Percentiles rank a stretch among this genome's conserved stretches.
Evolutionary conservation across 192 early-diverging fungal species (phyloP).

Genomic region (Dispira parvispora): DNA sequence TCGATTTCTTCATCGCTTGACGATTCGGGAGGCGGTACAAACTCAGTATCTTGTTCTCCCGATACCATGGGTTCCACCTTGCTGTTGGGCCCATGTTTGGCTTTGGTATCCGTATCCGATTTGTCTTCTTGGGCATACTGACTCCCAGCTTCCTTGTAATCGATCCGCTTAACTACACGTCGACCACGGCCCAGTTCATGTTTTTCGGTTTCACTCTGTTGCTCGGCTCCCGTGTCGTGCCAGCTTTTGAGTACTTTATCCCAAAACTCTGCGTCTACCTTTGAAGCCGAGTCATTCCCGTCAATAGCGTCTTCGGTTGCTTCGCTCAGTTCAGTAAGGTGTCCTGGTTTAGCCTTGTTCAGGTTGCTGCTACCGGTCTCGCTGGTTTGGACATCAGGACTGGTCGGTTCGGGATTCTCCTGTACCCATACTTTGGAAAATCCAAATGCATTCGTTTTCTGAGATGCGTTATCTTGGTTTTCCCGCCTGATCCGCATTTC

Average conservation of each 20-base stretch:
- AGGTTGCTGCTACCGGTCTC: conserved; percentile 5
- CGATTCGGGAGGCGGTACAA: not conserved
- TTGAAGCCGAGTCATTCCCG: not conserved
- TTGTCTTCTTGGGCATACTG: not conserved
- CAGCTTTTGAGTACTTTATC: conserved; percentile 14
- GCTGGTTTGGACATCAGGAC: conserved; percentile 5
- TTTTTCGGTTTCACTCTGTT: not conserved
- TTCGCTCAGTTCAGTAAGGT: not conserved
- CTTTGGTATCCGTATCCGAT: not conserved
- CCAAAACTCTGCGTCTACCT: conserved; percentile 17
- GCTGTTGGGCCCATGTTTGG: not conserved
- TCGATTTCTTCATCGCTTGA: too few relatives aligned
- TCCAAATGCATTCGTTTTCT: conserved; percentile 21
- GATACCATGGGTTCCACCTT: not conserved
- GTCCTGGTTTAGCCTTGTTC: not conserved
- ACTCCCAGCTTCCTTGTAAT: not conserved
- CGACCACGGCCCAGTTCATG: not conserved
- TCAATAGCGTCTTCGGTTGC: conserved; percentile 24
- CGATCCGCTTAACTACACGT: not conserved
- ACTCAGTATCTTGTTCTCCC: not conserved
- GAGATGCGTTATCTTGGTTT: not conserved
- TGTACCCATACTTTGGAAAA: conserved; percentile 48
- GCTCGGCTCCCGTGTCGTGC: not conserved
- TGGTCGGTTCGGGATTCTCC: conserved; percentile 22
- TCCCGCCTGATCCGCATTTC: not conserved